phyloP scores from a whole-genome alignment of 768 basidiomycete species.

The Tulasnella sp. region DNA sequence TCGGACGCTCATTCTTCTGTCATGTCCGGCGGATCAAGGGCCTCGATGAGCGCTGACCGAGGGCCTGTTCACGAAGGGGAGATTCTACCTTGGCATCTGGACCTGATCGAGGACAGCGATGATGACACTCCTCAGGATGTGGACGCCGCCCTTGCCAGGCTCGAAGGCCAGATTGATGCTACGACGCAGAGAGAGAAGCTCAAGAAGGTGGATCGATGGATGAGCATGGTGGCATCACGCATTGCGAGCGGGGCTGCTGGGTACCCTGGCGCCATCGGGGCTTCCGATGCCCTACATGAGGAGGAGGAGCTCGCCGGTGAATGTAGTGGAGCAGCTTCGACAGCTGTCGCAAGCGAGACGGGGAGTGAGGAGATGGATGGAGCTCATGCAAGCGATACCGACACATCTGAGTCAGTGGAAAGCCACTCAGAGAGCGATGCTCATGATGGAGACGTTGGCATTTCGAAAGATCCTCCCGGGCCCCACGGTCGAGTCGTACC shows the following conservation, averaged over 20 bases:
- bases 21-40: constrained; percentile 6
- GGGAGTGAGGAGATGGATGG: constrained; percentile 4
- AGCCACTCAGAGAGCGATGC: too few relatives aligned
- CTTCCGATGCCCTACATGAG: constrained; percentile 1
- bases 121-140: constrained; percentile 57
- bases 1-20: constrained; percentile 15
- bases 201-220: constrained; percentile 74
- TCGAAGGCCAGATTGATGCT: constrained; percentile 80
- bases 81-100: constrained; percentile 53
- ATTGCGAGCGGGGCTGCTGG: constrained; percentile 6
- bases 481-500: not conserved
- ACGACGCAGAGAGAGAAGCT: constrained; percentile 57
- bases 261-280: not conserved
- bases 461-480: too few relatives aligned
- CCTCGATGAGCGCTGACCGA: not conserved
- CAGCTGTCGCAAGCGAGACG: not conserved
- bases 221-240: constrained; percentile 56
- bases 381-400: not conserved
- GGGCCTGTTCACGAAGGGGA: not conserved
- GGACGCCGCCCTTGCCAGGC: constrained; percentile 63
- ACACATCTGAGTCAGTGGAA: not conserved
- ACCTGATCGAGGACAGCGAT: constrained; percentile 40
- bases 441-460: too few relatives aligned
- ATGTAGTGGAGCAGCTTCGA: not conserved
- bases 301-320: constrained; percentile 12